Percentiles rank a stretch among this genome's conserved stretches.
Conservation (phyloP, 192 early-diverging fungal species). For the Radiomyces spectabilis region DNA sequence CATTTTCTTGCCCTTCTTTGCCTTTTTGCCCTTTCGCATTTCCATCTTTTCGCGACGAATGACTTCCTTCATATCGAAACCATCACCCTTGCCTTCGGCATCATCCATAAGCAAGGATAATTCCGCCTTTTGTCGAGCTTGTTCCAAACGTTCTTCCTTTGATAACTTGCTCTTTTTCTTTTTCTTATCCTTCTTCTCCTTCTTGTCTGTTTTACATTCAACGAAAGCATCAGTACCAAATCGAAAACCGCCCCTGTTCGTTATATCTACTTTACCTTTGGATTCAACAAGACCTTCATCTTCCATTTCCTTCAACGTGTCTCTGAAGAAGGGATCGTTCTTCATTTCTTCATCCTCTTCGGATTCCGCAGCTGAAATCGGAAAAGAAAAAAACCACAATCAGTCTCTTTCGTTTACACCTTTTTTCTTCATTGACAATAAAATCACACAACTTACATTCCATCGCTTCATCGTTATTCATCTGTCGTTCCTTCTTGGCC, state of each 20-base stretch:
- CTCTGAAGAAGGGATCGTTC: constrained; percentile 44
- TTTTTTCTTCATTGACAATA: too few relatives aligned
- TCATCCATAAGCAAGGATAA: constrained; percentile 82
- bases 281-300: constrained; percentile 10
- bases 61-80: constrained; percentile 86
- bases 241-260: neutral
- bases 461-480: constrained; percentile 11
- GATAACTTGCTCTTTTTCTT: constrained; percentile 44
- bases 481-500: constrained; percentile 49
- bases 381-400: neutral
- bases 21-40: constrained; percentile 46
- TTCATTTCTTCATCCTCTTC: constrained; percentile 4
- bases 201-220: too few relatives aligned
- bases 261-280: neutral
- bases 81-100: constrained; percentile 47
- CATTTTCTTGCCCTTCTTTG: constrained; percentile 41
- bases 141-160: constrained; percentile 45
- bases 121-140: constrained; percentile 62
- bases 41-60: constrained; percentile 73
- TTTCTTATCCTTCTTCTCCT: constrained; percentile 32
- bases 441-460: neutral
- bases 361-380: neutral
- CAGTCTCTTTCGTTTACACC: too few relatives aligned
- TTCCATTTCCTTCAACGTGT: constrained; percentile 36
- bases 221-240: neutral